Base-by-base conservation (phyloP, 2,329 filamentous ascomycete species). In the Aureobasidium subglaciale region DNA sequence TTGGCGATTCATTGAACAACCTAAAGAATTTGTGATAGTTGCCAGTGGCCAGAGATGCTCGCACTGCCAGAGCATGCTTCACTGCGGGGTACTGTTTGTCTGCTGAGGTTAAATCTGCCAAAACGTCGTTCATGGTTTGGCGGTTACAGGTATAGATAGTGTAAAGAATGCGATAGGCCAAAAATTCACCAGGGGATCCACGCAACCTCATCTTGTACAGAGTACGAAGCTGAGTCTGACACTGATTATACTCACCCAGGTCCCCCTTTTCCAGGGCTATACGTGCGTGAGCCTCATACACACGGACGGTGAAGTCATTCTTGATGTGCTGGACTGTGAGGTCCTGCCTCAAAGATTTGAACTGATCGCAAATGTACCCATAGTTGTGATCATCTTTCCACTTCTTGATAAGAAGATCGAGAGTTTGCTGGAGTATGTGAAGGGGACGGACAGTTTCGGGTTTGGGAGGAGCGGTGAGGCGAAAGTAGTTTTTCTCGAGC, bases 201-300 rank as follows among this genome's bases (percentile, higher is more conserved):
- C 89, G 89, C 70, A 96, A 77, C 63, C 88, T 87, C 75, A 89
- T 83, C 71, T 83, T 83, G 75, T 99, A 97, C 67, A 99, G 78
- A 62, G 87, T 90, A 73, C 90, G 89, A 69, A 99, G 80, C 77
- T 99, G 93, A 67, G 93, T 97, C 78, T 99, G 93, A 75, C 93
- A 99, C 81, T 99, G 93, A 78, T 99, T 99, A 93, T 99, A 99
- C 93, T 99, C 93, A 99, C 93, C 92, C 78, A 97, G 83, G 79
- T 99, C 93, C 75, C 88, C 90, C 81, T 95, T 96, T 75, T 99
- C 92, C 73, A 99, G 79, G 63, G 93, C 93, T 74, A 99, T 97
- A 59, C 93, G 86, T 61, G 92, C 93, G 75, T 99, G 93, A 59
- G 92, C 95, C 75, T 99, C 93, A 73, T 99, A 99, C 45, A 96